Percentiles rank a stretch among this genome's conserved stretches.
These are phyloP conservation scores for Suhomyces coccinellae DNA, from an alignment of 1,139 yeast species.

Conservation along the genomic window DNA sequence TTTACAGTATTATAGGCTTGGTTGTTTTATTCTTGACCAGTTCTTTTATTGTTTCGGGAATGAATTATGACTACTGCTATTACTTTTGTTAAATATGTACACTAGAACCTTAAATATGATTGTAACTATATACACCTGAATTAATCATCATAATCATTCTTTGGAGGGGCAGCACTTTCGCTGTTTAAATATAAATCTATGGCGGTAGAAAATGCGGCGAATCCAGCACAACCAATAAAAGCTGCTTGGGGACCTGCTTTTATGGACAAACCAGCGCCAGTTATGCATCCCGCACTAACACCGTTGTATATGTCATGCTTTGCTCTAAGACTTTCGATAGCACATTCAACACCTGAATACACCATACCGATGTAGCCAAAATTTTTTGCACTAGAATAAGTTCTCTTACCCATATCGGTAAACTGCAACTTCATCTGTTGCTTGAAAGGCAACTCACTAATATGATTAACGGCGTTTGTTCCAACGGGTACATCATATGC, in stretches of 20 bases:
- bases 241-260: conserved; percentile 96
- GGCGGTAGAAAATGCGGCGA: conserved; percentile 95
- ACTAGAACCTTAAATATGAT: conserved; percentile 9
- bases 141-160: conserved; percentile 83
- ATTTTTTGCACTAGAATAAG: conserved; percentile 86
- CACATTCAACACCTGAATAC: conserved; percentile 93
- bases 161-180: conserved; percentile 84
- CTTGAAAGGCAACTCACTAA: conserved; percentile 83
- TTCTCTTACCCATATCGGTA: conserved; percentile 85
- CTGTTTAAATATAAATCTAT: conserved; percentile 87
- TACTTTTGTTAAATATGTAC: conserved; percentile 30
- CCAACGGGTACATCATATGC: conserved; percentile 82
- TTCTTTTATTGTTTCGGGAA: conserved; percentile 30
- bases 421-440: conserved; percentile 93
- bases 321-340: conserved; percentile 82
- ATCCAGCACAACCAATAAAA: conserved; percentile 90
- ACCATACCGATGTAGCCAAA: conserved; percentile 94
- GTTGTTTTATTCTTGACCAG: conserved; percentile 18
- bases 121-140: conserved; percentile 13
- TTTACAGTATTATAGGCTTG: background rate
- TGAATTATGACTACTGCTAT: conserved; percentile 40
- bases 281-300: conserved; percentile 88
- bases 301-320: conserved; percentile 93
- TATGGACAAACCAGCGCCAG: conserved; percentile 89
- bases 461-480: conserved; percentile 50